Conservation (phyloP, 192 early-diverging fungal species). For the Podochytrium sp. region DNA sequence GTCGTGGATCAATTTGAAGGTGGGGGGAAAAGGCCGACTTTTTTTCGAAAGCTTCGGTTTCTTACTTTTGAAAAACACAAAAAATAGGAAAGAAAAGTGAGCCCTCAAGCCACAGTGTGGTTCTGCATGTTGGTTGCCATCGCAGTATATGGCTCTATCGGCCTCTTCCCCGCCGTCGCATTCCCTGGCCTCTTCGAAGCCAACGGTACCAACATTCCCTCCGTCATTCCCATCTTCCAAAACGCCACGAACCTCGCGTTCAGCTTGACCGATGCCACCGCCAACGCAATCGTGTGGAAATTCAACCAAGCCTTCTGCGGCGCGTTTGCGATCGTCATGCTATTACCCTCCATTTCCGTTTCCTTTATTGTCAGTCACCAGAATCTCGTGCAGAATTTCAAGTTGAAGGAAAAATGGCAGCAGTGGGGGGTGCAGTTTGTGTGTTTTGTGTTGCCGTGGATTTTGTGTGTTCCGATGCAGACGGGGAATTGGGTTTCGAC, state of each 20-base stretch:
- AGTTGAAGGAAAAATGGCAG: not conserved
- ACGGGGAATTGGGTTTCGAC: slow-evolving; percentile 37
- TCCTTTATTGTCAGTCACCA: slow-evolving; percentile 51
- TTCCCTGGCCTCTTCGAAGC: slow-evolving; percentile 1
- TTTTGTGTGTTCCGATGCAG: slow-evolving; percentile 49
- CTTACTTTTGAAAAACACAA: not conserved
- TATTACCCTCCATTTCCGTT: slow-evolving; percentile 55
- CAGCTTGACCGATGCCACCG: no score
- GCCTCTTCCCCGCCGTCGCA: slow-evolving; percentile 40
- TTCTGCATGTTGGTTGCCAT: slow-evolving; percentile 36
- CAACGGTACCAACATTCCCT: not conserved
- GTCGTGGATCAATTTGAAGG: slow-evolving; percentile 62
- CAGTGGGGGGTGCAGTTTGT: not conserved
- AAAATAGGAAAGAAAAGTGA: slow-evolving; percentile 53
- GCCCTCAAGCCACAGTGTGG: slow-evolving; percentile 56
- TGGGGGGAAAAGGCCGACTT: no score
- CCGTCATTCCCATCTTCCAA: slow-evolving; percentile 38
- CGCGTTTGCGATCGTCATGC: slow-evolving; percentile 53
- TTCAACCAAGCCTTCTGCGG: slow-evolving; percentile 45
- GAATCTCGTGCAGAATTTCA: slow-evolving; percentile 55
- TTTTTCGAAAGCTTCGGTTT: not conserved
- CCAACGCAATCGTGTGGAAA: no score
- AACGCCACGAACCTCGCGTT: slow-evolving; percentile 8
- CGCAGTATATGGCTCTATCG: slow-evolving; percentile 46
- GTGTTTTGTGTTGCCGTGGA: slow-evolving; percentile 53